Evolutionary conservation across 2,329 filamentous ascomycete genomes (phyloP).

Genomic region (Alternaria sp.): DNA sequence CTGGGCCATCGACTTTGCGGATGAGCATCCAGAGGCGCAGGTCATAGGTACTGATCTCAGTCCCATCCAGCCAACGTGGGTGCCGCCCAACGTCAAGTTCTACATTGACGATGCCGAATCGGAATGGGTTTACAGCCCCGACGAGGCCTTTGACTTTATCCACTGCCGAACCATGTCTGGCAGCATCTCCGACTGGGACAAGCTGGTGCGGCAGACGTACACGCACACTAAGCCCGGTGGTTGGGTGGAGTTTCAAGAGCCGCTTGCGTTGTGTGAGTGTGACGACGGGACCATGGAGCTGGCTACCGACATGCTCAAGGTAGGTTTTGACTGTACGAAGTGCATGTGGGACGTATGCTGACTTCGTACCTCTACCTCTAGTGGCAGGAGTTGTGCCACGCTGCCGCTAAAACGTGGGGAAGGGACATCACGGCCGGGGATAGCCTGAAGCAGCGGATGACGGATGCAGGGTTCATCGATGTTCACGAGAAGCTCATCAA

Average conservation of each 20-base stretch:
- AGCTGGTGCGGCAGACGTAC: slow-evolving; percentile 33
- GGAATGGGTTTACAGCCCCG: slow-evolving; percentile 45
- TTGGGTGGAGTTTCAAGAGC: slow-evolving; percentile 48
- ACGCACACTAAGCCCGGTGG: slow-evolving; percentile 40
- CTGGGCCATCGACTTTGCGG: slow-evolving; percentile 50
- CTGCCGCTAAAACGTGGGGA: slow-evolving; percentile 33
- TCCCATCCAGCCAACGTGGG: slow-evolving; percentile 49
- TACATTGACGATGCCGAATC: slow-evolving; percentile 52
- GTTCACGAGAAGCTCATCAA: slow-evolving; percentile 45
- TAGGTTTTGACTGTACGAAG: not conserved
- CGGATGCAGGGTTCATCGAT: slow-evolving; percentile 42
- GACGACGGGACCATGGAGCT: slow-evolving; percentile 40
- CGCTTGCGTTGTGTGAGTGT: slow-evolving; percentile 39
- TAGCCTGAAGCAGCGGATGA: slow-evolving; percentile 35
- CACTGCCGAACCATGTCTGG: slow-evolving; percentile 42
- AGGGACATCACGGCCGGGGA: slow-evolving; percentile 36
- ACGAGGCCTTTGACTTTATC: slow-evolving; percentile 47
- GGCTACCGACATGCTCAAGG: slow-evolving; percentile 25
- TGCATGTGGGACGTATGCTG: not conserved
- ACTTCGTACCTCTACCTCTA: not conserved
- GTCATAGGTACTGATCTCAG: slow-evolving; percentile 47
- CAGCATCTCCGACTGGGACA: slow-evolving; percentile 44
- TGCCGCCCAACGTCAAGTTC: slow-evolving; percentile 51
- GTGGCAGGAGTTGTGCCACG: slow-evolving; percentile 41
- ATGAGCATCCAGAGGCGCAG: slow-evolving; percentile 42